Evolutionary conservation across 768 basidiomycete species (phyloP).

Genomic region (Trametes meyenii): DNA sequence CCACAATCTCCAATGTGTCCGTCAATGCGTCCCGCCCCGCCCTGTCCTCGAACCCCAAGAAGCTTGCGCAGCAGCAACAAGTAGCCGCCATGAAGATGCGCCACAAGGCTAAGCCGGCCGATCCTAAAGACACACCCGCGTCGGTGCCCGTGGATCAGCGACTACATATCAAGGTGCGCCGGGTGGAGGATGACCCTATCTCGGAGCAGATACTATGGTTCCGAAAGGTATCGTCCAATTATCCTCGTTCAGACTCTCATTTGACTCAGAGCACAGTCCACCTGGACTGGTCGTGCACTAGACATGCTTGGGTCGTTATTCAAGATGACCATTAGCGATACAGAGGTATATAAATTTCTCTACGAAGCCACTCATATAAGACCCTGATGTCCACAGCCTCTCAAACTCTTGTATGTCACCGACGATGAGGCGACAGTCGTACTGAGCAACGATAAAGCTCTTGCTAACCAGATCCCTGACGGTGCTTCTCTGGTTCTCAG

Average conservation of each 20-base stretch:
- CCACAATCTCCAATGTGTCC: constrained; percentile 22
- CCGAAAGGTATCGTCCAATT: constrained; percentile 53
- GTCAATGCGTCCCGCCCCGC: background rate
- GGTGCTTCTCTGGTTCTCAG: constrained; percentile 38
- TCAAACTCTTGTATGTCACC: constrained; percentile 39
- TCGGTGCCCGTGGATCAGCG: constrained; percentile 57
- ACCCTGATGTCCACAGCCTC: constrained; percentile 37
- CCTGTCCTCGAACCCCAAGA: constrained; percentile 51
- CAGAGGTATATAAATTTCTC: constrained; percentile 34
- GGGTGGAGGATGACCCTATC: constrained; percentile 32
- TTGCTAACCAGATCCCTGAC: constrained; percentile 58
- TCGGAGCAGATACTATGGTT: constrained; percentile 66
- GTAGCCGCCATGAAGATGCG: constrained; percentile 76
- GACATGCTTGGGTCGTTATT: constrained; percentile 53
- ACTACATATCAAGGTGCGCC: constrained; percentile 54
- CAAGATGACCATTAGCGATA: constrained; percentile 34
- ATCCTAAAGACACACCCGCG: constrained; percentile 56
- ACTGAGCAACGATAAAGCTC: constrained; percentile 51
- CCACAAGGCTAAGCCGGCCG: constrained; percentile 64
- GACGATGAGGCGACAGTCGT: constrained; percentile 31
- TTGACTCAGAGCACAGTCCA: constrained; percentile 40
- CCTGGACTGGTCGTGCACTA: constrained; percentile 61
- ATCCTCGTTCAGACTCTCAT: background rate
- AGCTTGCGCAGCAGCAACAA: constrained; percentile 55
- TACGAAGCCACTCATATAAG: no score